Evolutionary conservation across 2,329 filamentous ascomycete species (phyloP), one percentile per base, ranked within the genome.

Genomic region (Ophiostoma sp.): DNA sequence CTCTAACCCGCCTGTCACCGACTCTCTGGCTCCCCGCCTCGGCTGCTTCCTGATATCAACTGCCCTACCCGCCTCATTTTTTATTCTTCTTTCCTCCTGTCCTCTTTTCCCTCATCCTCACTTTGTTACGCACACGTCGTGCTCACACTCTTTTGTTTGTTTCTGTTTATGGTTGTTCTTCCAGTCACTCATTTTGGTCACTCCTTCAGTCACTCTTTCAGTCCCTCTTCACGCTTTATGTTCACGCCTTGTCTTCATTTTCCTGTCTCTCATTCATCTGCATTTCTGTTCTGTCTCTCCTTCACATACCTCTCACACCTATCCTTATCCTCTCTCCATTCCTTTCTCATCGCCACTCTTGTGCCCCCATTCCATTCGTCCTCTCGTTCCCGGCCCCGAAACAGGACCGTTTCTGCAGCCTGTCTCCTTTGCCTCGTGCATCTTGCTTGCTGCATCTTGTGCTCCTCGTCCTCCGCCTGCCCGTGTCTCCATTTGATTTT

Each of bases 371-470:
- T 62, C 40, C 68, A 69, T 69, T 67, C 68, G 66, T 55, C 67
- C 66, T 49, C 62, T 69, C 63, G 41, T 55, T 49, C 58, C 66
- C 64, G 44, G 66, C 12, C 42, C 63, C 68, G 66, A 66, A 64
- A 69, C 68, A 64, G 44, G 49, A 40, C 49, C 67, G 65, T 42
- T 67, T 67, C 67, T 70, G 58, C 62, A 65, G 67, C 60, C 65
- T 66, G 36, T 68, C 68, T 71, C 72, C 69, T 75, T 72, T 70
- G 73, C 72, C 72, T 41, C 36, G 18, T 66, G 47, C 64, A 27
- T 27, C 27, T 27, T 27, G 27, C 27, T 27, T 60, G 41, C 42
- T 63, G 36, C 42, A 36, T 16, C 49, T 27, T 9, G 44, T 67
- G 38, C 6, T 38, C 42, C 62, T 52, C 38, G 44, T 62, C 36